Percentiles rank a stretch among this genome's conserved stretches.
These are phyloP conservation scores for Brachypodium distachyon DNA, from an alignment of 202 grass and related monocot species.

Conservation along the genomic window DNA sequence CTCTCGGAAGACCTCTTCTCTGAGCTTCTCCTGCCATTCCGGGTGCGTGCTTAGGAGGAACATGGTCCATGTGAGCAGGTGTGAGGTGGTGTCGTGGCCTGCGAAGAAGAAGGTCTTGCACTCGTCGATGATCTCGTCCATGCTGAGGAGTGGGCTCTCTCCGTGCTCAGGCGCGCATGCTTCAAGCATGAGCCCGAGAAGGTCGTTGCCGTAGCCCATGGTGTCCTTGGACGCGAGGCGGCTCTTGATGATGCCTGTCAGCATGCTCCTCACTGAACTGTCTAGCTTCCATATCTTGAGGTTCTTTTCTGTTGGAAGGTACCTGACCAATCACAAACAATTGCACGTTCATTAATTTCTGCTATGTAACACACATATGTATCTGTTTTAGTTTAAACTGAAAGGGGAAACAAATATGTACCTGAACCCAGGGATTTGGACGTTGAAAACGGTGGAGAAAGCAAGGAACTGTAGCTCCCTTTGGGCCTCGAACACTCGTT, in stretches of 20 bases:
- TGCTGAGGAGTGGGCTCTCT: neutral
- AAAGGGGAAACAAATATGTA: neutral
- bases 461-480: conserved; percentile 45
- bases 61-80: conserved; percentile 35
- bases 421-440: conserved; percentile 14
- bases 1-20: conserved; percentile 28
- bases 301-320: conserved; percentile 42
- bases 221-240: conserved; percentile 4
- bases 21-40: conserved; percentile 42
- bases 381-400: neutral
- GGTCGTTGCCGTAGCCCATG: conserved; percentile 31
- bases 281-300: conserved; percentile 19
- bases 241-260: conserved; percentile 32
- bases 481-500: conserved; percentile 31
- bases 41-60: conserved; percentile 37
- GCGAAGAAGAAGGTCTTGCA: conserved; percentile 74
- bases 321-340: neutral
- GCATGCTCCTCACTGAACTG: conserved; percentile 24
- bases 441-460: neutral
- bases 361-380: neutral
- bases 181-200: conserved; percentile 59
- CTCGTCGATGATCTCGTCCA: conserved; percentile 70
- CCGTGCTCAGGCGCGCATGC: neutral
- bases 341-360: neutral
- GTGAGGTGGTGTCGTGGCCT: conserved; percentile 61